Conservation (phyloP, 257 asterid species). For the Solanum gandarillasii region DNA sequence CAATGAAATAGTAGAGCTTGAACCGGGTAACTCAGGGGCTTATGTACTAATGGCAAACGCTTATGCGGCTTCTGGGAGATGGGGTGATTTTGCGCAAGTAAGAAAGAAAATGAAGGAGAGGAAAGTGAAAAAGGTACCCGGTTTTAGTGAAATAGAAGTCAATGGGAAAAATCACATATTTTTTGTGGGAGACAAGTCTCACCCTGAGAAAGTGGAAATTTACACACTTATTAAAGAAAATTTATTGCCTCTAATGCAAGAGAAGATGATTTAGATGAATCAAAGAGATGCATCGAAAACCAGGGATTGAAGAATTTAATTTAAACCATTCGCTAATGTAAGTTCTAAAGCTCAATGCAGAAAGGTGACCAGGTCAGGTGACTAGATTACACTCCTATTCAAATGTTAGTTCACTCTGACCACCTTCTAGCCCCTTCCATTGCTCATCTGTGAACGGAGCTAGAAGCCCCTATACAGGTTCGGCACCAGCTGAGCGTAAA, state of each 20-base stretch:
- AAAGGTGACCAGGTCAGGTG: background rate
- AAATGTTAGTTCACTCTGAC: background rate
- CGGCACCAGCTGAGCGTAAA: background rate
- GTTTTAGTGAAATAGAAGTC: slow-evolving; percentile 46
- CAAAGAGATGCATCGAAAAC: background rate
- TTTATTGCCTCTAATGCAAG: slow-evolving; percentile 35
- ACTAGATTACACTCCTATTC: background rate
- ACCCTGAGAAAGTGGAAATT: slow-evolving; percentile 37
- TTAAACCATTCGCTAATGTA: background rate
- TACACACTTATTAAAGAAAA: slow-evolving; percentile 28
- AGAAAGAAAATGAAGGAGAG: slow-evolving; percentile 49
- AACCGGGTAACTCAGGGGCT: slow-evolving; percentile 42
- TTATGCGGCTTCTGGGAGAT: slow-evolving; percentile 48
- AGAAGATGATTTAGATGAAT: slow-evolving; percentile 7
- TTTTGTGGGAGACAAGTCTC: slow-evolving; percentile 38
- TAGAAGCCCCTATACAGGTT: background rate
- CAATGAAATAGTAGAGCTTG: slow-evolving; percentile 35
- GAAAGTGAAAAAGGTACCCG: slow-evolving; percentile 40
- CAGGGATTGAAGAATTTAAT: background rate
- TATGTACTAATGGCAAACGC: slow-evolving; percentile 37
- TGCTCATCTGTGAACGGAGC: background rate
- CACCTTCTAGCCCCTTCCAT: background rate
- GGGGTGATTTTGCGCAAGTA: slow-evolving; percentile 39
- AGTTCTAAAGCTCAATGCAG: background rate
- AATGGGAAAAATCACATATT: slow-evolving; percentile 40